Evolutionary conservation across 2,329 filamentous ascomycete genomes (phyloP).

Genomic region (Fusarium sp.): DNA sequence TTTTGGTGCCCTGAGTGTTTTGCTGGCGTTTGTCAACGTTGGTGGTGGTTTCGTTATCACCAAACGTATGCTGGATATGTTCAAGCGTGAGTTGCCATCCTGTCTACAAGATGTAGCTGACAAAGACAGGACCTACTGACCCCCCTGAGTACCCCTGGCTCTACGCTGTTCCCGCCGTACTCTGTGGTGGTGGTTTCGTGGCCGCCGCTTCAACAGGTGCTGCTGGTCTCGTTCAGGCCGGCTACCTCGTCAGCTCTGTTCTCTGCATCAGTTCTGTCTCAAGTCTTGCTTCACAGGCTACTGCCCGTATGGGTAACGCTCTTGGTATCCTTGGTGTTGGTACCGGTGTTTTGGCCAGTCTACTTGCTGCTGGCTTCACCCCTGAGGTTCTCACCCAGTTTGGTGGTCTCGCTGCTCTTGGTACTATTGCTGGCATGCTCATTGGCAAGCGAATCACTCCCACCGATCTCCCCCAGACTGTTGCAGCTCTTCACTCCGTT

Average conservation of each 20-base stretch:
- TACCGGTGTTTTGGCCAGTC: constrained; percentile 83
- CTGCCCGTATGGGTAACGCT: constrained; percentile 85
- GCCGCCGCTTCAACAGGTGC: constrained; percentile 84
- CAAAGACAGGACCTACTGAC: constrained; percentile 74
- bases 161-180: constrained; percentile 78
- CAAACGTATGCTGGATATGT: constrained; percentile 94
- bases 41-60: constrained; percentile 91
- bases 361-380: constrained; percentile 83
- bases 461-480: constrained; percentile 88
- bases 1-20: constrained; percentile 82
- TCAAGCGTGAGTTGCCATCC: constrained; percentile 67
- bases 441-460: constrained; percentile 90
- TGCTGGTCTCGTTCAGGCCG: constrained; percentile 85
- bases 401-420: constrained; percentile 77
- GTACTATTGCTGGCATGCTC: constrained; percentile 74
- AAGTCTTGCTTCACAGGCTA: constrained; percentile 82
- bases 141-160: constrained; percentile 90
- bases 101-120: constrained; percentile 23
- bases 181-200: constrained; percentile 85
- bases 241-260: constrained; percentile 85
- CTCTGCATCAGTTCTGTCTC: constrained; percentile 88
- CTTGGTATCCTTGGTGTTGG: constrained; percentile 87
- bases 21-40: constrained; percentile 89
- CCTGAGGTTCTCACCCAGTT: constrained; percentile 84
- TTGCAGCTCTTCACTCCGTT: constrained; percentile 88